A percentile compares a stretch with the other conserved stretches of the same genome.
phyloP scores from a whole-genome alignment of 1,284 basidiomycete genomes.

The Heterobasidion parviporum region DNA sequence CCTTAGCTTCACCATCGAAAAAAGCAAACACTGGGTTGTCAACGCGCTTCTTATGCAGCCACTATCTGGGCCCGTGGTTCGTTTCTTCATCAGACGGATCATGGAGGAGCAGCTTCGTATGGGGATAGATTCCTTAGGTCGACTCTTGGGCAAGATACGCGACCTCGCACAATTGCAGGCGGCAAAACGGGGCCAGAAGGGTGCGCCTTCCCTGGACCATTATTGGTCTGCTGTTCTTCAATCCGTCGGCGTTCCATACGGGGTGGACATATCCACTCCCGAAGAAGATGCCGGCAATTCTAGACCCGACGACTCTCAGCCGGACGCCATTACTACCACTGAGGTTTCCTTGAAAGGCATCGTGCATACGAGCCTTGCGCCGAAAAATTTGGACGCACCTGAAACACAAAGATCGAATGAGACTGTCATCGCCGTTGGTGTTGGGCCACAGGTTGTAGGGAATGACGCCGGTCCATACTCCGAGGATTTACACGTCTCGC shows the following conservation, averaged over 20 bases:
- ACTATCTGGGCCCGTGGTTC: constrained; percentile 21
- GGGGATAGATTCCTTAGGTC: constrained; percentile 23
- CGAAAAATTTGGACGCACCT: constrained; percentile 5
- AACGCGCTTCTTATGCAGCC: constrained; percentile 41
- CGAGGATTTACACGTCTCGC: constrained; percentile 13
- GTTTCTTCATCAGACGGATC: constrained; percentile 22
- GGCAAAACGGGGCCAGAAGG: constrained; percentile 4
- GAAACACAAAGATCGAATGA: constrained; percentile 8
- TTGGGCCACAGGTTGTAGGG: constrained; percentile 37
- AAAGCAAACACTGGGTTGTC: constrained; percentile 40
- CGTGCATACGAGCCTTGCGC: constrained; percentile 25
- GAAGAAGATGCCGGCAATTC: constrained; percentile 8
- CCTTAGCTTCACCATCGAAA: constrained; percentile 27
- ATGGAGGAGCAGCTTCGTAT: constrained; percentile 25
- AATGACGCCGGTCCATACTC: constrained; percentile 31
- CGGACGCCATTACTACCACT: background rate
- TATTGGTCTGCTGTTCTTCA: constrained; percentile 2
- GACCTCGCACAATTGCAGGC: constrained; percentile 21
- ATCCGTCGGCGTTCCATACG: background rate
- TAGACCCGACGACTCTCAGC: constrained; percentile 4
- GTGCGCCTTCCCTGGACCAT: background rate
- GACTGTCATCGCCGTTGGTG: constrained; percentile 31
- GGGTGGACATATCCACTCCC: background rate
- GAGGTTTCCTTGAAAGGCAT: constrained; percentile 26
- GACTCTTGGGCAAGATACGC: constrained; percentile 20